Evolutionary conservation across 305 asterid genomes (phyloP).

Genomic region (Salvia sclarea): DNA sequence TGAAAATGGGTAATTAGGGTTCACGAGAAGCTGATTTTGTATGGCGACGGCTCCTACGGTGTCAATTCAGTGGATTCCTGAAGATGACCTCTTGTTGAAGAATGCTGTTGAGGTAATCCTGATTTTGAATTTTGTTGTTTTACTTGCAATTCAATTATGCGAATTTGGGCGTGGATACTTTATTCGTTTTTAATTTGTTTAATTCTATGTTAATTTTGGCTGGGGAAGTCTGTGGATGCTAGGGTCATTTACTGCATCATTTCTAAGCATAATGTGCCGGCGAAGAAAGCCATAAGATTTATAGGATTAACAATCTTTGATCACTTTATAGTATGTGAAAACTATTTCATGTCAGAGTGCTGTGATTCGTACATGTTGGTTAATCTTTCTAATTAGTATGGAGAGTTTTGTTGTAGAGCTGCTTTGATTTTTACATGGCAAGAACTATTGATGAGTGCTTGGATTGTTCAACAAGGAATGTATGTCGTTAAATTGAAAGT

Average conservation of each 20-base stretch:
- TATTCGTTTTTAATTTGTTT: neutral
- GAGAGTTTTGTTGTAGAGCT: neutral
- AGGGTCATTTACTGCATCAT: constrained; percentile 9
- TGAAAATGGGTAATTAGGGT: constrained; percentile 46
- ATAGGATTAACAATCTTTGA: neutral
- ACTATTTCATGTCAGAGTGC: neutral
- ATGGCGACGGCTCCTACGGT: constrained; percentile 55
- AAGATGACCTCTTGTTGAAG: constrained; percentile 84
- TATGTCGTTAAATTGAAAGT: neutral
- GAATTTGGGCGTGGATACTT: neutral
- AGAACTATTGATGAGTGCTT: neutral
- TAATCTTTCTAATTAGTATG: neutral
- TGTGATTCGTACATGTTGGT: constrained; percentile 5
- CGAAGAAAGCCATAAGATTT: neutral
- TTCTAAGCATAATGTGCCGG: constrained; percentile 3
- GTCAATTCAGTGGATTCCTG: constrained; percentile 66
- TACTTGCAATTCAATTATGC: neutral
- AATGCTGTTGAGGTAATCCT: constrained; percentile 75
- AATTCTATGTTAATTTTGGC: neutral
- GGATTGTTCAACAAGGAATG: constrained; percentile 4
- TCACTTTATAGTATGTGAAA: neutral
- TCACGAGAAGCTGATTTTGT: constrained; percentile 30
- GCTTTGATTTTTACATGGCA: constrained; percentile 3
- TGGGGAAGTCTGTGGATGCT: neutral
- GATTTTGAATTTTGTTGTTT: neutral